These are phyloP conservation scores for Cardiospermum halicacabum DNA, from an alignment of 345 rosid genomes.

Conservation along the genomic window DNA sequence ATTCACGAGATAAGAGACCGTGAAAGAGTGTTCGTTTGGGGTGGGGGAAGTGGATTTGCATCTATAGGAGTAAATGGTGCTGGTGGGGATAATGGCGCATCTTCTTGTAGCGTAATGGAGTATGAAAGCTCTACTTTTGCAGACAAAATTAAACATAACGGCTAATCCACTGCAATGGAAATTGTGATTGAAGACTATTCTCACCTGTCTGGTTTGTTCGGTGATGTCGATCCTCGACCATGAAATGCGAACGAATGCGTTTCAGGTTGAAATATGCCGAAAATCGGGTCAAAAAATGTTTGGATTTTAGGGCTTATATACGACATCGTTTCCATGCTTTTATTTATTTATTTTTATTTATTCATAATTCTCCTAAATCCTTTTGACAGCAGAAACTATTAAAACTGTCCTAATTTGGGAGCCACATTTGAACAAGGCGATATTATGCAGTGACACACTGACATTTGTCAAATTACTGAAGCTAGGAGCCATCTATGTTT, in stretches of 20 bases:
- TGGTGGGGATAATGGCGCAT: neutral
- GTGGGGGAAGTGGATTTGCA: neutral
- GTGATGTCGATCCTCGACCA: no score
- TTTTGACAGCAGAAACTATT: no score
- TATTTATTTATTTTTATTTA: no score
- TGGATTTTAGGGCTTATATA: no score
- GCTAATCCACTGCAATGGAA: neutral
- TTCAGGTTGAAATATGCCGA: no score
- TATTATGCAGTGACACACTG: conserved; percentile 21
- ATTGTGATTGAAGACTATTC: neutral
- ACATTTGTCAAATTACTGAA: conserved; percentile 9
- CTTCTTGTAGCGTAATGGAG: neutral
- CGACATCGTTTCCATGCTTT: no score
- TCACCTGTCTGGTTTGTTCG: neutral
- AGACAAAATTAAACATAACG: neutral
- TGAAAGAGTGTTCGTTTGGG: conserved; percentile 9
- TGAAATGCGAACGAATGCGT: no score
- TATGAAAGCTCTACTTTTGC: conserved; percentile 1
- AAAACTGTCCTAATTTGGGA: no score
- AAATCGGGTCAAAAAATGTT: no score
- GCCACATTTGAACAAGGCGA: neutral
- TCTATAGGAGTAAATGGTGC: neutral
- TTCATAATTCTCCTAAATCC: no score
- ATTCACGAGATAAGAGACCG: conserved; percentile 31
- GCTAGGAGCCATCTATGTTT: neutral